Base-by-base conservation (phyloP, 1,284 basidiomycete genomes). In the Takashimella koratensis region DNA sequence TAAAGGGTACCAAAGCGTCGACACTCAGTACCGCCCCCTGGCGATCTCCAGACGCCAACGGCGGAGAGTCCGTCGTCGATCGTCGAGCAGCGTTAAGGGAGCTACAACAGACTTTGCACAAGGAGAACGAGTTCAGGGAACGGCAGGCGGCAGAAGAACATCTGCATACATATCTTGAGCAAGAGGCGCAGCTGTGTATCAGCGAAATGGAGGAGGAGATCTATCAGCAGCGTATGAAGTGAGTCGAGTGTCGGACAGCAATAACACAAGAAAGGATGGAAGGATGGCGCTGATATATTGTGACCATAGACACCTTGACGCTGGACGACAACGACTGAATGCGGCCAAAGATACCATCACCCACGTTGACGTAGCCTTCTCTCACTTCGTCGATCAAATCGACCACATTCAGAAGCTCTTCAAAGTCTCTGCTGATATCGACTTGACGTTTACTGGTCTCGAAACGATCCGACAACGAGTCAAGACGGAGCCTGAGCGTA, bases 311-410 rank as follows among this genome's bases (percentile, higher is more conserved):
- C 43, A 49, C 25, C 57, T 58, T 21, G 20, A 5, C 4, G 23
- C 36, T 0, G 39, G 25, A n/a, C 47, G 26, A 10, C 45, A 48
- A 3, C 44, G 41, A 5, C 43, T 57, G 2, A 41, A 43, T n/a
- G 19, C 45, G 4, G 41, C 50, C 25, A 45, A 52, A 12, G 24
- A 10, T 26, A 23, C 25, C 13, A 30, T 43, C 12, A 22, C 23
- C 12, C 45, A 60, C 42, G 58, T 67, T 45, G 59, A 66, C 30
- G 57, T 60, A 2, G 53, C 61, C 3, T 55, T 74, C 22, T 22
- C 53, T 5, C 67, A 68, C 44, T 71, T 62, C 49, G 27, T 68
- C 2, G 36, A 40, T 1, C 65, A 70, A 49, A 57, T 70, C 16
- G 70, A 67, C 45, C 65, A 65, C 21, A 45, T 68, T 2, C n/a